Evolutionary conservation across 441 rosid genomes (phyloP), one percentile per base, ranked within the genome.

Genomic region (Erysimum cheiri): DNA sequence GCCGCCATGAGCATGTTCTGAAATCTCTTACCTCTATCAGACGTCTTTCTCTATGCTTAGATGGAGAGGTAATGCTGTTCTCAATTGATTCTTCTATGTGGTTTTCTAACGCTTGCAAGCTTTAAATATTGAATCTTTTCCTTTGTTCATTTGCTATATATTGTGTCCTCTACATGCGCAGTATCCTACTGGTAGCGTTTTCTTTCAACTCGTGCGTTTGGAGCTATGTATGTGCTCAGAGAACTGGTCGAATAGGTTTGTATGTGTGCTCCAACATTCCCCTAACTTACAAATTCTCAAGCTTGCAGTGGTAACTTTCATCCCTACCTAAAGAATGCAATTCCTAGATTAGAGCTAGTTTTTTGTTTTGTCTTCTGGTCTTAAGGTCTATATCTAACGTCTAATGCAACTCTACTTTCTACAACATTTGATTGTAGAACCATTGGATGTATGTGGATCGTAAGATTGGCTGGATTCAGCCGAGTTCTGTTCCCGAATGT

Each of bases 261-360:
- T n/a, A 14, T 5, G 1, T 43, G 24, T 44, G 46, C 46, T 67
- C 35, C 56, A 55, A 8, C 71, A 67, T 33, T 67, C 26, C 33
- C 55, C 64, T 13, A 43, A 8, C 32, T 54, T 67, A 67, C 62
- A 67, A 33, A 3, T 59, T 43, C 63, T 67, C 64, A 56, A 56
- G 55, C 35, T 55, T 55, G 44, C 0, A 10, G 15, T 5, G 50
- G 52, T 60, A 60, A 60, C 19, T 14, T 14, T 22, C 24, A 22
- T 22, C 24, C 24, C 24, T 22, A 22, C 24, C 24, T 22, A 22
- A 22, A 22, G 24, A 22, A 22, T 22, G 24, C 24, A 22, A 22
- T 22, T 22, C 24, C 24, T 22, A 22, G 24, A 22, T 22, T 22
- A 22, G 24, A 22, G 24, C 2, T 22, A 22, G 24, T 1, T 22